Conservation (phyloP, 1,139 yeast species). For the Hyphopichia buzzinii region DNA sequence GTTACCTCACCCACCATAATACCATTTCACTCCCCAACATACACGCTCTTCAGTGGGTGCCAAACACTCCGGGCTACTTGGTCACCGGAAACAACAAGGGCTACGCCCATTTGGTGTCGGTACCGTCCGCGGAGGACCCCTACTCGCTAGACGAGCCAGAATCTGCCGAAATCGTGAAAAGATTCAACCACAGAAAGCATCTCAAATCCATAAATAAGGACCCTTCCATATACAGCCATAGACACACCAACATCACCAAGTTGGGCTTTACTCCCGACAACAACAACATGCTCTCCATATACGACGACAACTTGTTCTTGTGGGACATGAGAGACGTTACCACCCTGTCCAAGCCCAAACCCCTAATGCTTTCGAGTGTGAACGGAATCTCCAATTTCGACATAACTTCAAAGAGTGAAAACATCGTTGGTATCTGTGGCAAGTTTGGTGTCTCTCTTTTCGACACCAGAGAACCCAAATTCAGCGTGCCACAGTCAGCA, state of each 20-base stretch:
- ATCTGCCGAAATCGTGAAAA: constrained; percentile 68
- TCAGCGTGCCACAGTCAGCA: constrained; percentile 30
- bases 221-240: constrained; percentile 16
- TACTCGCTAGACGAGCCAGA: constrained; percentile 27
- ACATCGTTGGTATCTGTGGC: constrained; percentile 59
- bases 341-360: constrained; percentile 37
- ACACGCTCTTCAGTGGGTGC: constrained; percentile 65
- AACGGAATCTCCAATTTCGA: constrained; percentile 56
- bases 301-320: constrained; percentile 60
- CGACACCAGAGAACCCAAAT: constrained; percentile 54
- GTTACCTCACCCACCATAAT: constrained; percentile 65
- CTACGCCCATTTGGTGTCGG: constrained; percentile 60
- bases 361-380: constrained; percentile 53
- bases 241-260: constrained; percentile 25
- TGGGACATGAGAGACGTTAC: constrained; percentile 69
- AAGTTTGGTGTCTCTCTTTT: constrained; percentile 67
- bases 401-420: constrained; percentile 35
- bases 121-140: constrained; percentile 46
- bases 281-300: constrained; percentile 48
- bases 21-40: constrained; percentile 72
- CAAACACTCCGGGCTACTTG: constrained; percentile 33
- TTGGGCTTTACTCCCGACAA: constrained; percentile 22
- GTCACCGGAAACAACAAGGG: constrained; percentile 75
- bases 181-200: constrained; percentile 73
- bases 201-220: constrained; percentile 29